These are phyloP conservation scores for Durusdinium trenchii DNA, from an alignment of 73 alveolate species.

Conservation along the genomic window DNA sequence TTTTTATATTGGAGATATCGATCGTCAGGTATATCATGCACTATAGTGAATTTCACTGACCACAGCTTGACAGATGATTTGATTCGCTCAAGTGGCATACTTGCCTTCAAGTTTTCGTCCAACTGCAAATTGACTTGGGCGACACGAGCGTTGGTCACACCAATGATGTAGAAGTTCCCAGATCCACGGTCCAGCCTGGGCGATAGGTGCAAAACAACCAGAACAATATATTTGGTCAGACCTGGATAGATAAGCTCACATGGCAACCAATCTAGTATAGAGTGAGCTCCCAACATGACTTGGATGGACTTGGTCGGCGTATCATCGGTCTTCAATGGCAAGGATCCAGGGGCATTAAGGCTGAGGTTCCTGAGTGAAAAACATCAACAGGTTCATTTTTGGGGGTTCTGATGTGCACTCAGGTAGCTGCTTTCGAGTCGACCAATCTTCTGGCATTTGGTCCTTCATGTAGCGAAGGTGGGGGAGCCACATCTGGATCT, in stretches of 20 bases:
- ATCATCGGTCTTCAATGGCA: not conserved
- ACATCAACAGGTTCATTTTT: not conserved
- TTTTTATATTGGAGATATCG: too few relatives aligned
- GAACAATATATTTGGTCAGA: not conserved
- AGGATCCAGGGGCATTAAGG: not conserved
- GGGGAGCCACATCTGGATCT: not conserved
- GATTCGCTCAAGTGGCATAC: too few relatives aligned
- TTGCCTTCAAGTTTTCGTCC: slow-evolving; percentile 17
- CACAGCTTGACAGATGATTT: too few relatives aligned
- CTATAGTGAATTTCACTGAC: too few relatives aligned
- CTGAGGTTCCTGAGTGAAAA: not conserved
- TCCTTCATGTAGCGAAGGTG: not conserved
- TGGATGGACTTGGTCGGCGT: not conserved
- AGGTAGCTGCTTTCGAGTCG: not conserved
- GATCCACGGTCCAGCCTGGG: not conserved
- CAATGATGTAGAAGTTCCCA: not conserved
- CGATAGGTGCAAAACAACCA: not conserved
- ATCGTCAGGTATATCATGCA: too few relatives aligned
- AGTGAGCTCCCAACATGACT: not conserved
- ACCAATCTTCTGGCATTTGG: not conserved
- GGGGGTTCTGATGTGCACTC: not conserved
- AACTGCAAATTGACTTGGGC: not conserved
- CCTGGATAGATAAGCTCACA: not conserved
- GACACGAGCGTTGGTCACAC: not conserved
- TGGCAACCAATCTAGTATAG: not conserved